A percentile compares a stretch with the other conserved stretches of the same genome.
Evolutionary conservation across 139 green algal species (phyloP).

Genomic region (Edaphochlamys debaryana): DNA sequence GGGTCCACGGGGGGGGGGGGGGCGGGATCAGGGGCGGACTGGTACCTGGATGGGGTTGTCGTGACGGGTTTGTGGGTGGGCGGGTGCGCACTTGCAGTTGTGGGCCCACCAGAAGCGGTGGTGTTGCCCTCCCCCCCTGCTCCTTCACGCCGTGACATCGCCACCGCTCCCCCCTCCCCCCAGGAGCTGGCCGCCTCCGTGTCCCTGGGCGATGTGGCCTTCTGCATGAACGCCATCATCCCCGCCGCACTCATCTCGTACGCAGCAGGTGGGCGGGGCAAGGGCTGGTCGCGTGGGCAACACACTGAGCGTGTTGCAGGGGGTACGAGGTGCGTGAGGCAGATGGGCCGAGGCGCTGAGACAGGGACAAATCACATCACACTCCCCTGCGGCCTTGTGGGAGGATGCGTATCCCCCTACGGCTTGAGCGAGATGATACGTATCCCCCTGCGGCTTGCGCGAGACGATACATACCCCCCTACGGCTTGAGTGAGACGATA

Average conservation of each 20-base stretch:
- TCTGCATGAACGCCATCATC: slow-evolving; percentile 24
- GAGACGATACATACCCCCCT: too few relatives aligned
- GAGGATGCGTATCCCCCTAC: too few relatives aligned
- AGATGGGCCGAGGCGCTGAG: not conserved
- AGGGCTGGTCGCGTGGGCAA: too few relatives aligned
- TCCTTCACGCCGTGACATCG: too few relatives aligned
- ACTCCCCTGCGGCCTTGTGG: not conserved
- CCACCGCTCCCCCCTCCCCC: not conserved
- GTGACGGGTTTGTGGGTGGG: not conserved
- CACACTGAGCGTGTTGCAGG: not conserved
- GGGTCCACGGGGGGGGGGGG: too few relatives aligned
- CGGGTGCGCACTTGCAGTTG: not conserved
- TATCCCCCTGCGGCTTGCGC: too few relatives aligned
- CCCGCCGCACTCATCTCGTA: slow-evolving; percentile 17
- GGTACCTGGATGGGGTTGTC: not conserved
- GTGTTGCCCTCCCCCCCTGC: too few relatives aligned
- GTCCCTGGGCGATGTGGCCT: slow-evolving; percentile 17
- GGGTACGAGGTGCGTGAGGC: too few relatives aligned
- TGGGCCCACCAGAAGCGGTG: too few relatives aligned
- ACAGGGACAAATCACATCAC: not conserved
- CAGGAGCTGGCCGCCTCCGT: slow-evolving; percentile 19
- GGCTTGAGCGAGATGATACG: too few relatives aligned
- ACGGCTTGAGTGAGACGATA: too few relatives aligned
- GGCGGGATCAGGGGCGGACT: too few relatives aligned
- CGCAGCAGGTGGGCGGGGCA: not conserved